These are phyloP conservation scores for Pisolithus tinctorius DNA, from an alignment of 768 basidiomycete genomes.

Conservation along the genomic window DNA sequence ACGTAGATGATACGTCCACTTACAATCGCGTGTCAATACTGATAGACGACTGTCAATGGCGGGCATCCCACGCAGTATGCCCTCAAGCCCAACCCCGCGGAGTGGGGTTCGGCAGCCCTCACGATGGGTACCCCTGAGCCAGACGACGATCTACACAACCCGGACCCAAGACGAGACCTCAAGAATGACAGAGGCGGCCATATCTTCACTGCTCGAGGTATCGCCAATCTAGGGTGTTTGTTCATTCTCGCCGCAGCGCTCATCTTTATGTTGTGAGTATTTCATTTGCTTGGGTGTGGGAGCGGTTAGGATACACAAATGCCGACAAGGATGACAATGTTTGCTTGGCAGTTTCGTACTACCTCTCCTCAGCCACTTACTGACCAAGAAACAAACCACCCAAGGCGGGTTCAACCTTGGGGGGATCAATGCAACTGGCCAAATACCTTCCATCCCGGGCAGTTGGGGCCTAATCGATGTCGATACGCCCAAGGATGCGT, in stretches of 20 bases:
- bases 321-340: too few relatives aligned
- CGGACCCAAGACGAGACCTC: conserved; percentile 48
- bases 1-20: neutral
- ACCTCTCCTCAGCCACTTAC: conserved; percentile 44
- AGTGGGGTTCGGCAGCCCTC: conserved; percentile 43
- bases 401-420: conserved; percentile 66
- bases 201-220: conserved; percentile 55
- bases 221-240: conserved; percentile 64
- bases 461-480: conserved; percentile 47
- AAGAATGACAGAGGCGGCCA: conserved; percentile 50
- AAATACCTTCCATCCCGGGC: conserved; percentile 40
- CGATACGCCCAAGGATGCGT: conserved; percentile 43
- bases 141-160: conserved; percentile 62
- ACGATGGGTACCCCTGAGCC: conserved; percentile 41
- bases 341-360: conserved; percentile 25
- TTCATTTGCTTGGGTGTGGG: neutral
- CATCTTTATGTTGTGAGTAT: conserved; percentile 52
- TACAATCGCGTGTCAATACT: too few relatives aligned
- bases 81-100: conserved; percentile 37
- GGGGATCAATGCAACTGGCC: conserved; percentile 68
- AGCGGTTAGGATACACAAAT: too few relatives aligned
- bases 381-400: conserved; percentile 31
- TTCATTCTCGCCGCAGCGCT: conserved; percentile 43
- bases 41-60: neutral
- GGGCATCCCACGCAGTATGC: conserved; percentile 26